phyloP scores from a whole-genome alignment of 2,329 filamentous ascomycete genomes.

The Trichoderma koningii region DNA sequence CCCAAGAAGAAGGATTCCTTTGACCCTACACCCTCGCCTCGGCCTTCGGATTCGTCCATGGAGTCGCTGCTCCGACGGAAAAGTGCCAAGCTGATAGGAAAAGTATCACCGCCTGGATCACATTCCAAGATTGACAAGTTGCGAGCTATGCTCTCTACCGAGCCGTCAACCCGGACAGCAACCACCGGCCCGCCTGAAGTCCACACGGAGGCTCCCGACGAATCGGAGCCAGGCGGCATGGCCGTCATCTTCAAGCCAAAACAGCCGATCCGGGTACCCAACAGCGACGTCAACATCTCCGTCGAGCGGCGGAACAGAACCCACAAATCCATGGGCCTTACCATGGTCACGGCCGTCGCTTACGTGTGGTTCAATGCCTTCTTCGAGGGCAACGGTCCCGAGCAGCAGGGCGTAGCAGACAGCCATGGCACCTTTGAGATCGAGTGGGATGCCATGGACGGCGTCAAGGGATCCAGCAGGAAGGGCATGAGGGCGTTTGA shows the following conservation, averaged over 20 bases:
- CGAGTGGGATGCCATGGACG: slow-evolving; percentile 75
- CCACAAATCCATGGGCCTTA: slow-evolving; percentile 73
- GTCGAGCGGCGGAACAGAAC: slow-evolving; percentile 84
- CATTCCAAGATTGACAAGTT: slow-evolving; percentile 31
- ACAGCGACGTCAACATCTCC: slow-evolving; percentile 86
- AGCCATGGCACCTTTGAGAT: slow-evolving; percentile 65
- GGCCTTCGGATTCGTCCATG: slow-evolving; percentile 2
- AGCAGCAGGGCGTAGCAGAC: slow-evolving; percentile 65
- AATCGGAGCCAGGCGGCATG: slow-evolving; percentile 62
- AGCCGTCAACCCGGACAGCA: slow-evolving; percentile 7
- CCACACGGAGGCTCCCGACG: slow-evolving; percentile 35
- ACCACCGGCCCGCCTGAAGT: slow-evolving; percentile 8
- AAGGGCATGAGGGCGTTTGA: slow-evolving; percentile 85
- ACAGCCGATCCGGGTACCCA: slow-evolving; percentile 68
- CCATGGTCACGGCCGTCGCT: slow-evolving; percentile 88
- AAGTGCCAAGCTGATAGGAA: slow-evolving; percentile 41
- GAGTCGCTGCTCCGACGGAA: slow-evolving; percentile 35
- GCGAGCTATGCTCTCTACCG: slow-evolving; percentile 31
- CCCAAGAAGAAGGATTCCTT: neutral
- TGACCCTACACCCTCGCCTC: neutral
- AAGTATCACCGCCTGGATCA: slow-evolving; percentile 34
- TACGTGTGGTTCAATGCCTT: slow-evolving; percentile 97
- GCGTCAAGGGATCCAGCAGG: slow-evolving; percentile 83
- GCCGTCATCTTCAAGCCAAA: slow-evolving; percentile 77
- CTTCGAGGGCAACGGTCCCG: slow-evolving; percentile 81